Base-by-base conservation (phyloP, 805 yeast species). In the Priceomyces castillae region DNA sequence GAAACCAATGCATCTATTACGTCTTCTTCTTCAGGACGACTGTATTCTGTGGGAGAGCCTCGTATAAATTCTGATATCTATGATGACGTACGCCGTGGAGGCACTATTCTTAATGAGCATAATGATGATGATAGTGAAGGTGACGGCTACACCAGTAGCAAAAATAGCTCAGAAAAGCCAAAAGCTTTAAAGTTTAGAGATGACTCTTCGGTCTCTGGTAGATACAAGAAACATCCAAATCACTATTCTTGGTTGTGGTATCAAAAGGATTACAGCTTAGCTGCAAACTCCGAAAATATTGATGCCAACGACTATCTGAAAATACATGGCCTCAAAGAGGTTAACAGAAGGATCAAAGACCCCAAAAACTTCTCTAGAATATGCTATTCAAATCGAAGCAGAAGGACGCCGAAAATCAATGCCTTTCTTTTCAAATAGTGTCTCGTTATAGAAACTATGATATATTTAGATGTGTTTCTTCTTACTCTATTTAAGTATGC, bases 181-280 rank as follows among this genome's bases (percentile, higher is more conserved):
- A 28, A 48, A 28, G 37, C 31, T 19, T 33, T 50, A 11, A 44
- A 55, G 7, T 49, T 55, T 40, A 37, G 52, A 12, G 58, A 54
- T 30, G 51, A 46, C 10, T 58, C 51, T 14, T 48, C 53, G 17
- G 48, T 57, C 25, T 53, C 51, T n/a, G 46, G 42, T 26, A 31
- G 28, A 2, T 23, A 36, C 4, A 48, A 41, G 14, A n/a, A 30
- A 22, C 16, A n/a, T 18, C 31, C 41, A 7, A 31, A 31, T 23
- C 54, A 53, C 36, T 53, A 43, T 41, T 52, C 62, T 12, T 65
- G 71, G 71, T 46, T 65, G 5, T 58, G 62, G 61, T 64, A 58
- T 46, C 69, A 64, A 15, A 52, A 50, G 35, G 71, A 65, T 42
- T 52, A 49, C 30, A 56, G 57, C 25, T 47, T 57, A 25, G 19